Evolutionary conservation across 2,329 filamentous ascomycete genomes (phyloP), one percentile per base, ranked within the genome.

Genomic region (Alternaria sp.): DNA sequence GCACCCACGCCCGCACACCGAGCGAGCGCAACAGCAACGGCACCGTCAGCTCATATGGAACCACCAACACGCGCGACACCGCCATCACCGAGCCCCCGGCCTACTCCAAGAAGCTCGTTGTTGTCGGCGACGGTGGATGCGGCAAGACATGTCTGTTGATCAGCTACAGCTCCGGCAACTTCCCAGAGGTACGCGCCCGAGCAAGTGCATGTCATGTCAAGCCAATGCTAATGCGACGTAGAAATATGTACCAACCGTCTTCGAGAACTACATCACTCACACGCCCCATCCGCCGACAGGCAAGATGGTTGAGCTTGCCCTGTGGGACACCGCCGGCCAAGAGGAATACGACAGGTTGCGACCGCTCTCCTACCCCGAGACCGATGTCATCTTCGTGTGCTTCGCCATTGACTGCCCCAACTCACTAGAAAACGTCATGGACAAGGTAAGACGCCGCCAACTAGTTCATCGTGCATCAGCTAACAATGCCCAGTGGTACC

Each of bases 241-340:
- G 95, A 98, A 97, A 98, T 99, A 99, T 75, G 95, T 99, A 41
- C 95, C 95, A 4, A 99, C 95, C 2, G 95, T 99, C 54, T 99
- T 99, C 80, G 95, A 99, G 78, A 99, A 99, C 85, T 99, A 99
- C 87, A 98, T 99, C 82, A 97, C 95, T 56, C 94, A 97, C 80
- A 96, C 94, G 59, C 91, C 90, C 62, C 95, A 99, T 82, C 88
- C 89, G 67, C 88, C 89, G 45, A 92, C 91, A 12, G 94, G 94
- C 76, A 98, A 97, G 86, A 94, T 91, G 59, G 93, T 99, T 69
- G 95, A 99, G 83, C 88, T 99, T 63, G 95, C 95, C 41, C 87
- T 99, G 54, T 99, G 95, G 95, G 95, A 99, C 81, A 99, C 95
- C 28, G 95, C 95, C 72, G 95, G 95, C 40, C 95, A 99, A 81